phyloP scores from a whole-genome alignment of 257 asterid species.

The Fraxinus cuspidata region DNA sequence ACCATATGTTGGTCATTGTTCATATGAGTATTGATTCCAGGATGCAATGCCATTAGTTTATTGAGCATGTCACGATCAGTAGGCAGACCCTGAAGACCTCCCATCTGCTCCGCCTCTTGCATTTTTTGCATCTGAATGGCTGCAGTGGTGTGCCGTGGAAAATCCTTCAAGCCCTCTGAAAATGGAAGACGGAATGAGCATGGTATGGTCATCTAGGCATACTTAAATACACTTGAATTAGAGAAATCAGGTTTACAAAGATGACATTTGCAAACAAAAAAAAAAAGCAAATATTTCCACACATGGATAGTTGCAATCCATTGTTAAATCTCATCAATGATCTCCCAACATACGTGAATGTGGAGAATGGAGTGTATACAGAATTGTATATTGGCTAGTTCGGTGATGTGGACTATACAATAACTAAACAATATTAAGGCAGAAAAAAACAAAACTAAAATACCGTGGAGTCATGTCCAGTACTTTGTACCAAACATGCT shows the following conservation, averaged over 20 bases:
- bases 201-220: not conserved
- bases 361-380: not conserved
- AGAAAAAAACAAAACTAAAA: not conserved
- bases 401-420: too few relatives aligned
- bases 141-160: slow-evolving; percentile 51
- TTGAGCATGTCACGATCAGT: slow-evolving; percentile 52
- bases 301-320: not conserved
- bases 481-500: not conserved
- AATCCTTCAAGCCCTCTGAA: slow-evolving; percentile 80
- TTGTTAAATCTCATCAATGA: too few relatives aligned
- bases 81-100: slow-evolving; percentile 57
- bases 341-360: not conserved
- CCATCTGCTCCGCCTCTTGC: slow-evolving; percentile 61
- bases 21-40: slow-evolving; percentile 50
- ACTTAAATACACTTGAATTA: slow-evolving; percentile 6
- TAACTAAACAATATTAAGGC: not conserved
- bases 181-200: slow-evolving; percentile 11
- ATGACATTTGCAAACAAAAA: not conserved
- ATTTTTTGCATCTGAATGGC: slow-evolving; percentile 37
- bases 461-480: not conserved
- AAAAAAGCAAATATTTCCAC: not conserved
- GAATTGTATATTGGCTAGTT: not conserved
- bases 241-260: not conserved
- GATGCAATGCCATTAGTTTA: slow-evolving; percentile 65
- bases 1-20: slow-evolving; percentile 56